Conservation (phyloP, 169 alveolate genomes). For the Plasmodium fragile region DNA sequence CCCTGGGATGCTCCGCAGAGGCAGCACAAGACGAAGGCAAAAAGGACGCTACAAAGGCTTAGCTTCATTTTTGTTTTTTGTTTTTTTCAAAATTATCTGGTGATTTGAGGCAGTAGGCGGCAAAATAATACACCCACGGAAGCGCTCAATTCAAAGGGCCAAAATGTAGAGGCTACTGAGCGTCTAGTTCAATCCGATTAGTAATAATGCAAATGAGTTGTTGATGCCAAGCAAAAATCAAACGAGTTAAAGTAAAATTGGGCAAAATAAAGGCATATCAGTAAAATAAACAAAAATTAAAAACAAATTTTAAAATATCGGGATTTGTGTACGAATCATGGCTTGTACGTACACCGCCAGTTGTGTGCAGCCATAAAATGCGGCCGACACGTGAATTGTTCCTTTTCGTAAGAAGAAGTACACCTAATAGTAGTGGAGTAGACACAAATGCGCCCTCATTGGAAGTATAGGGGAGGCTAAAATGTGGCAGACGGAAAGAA, state of each 20-base stretch:
- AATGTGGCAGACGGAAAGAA: background rate
- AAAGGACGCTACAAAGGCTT: slow-evolving; percentile 6
- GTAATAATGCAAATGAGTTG: background rate
- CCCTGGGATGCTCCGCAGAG: background rate
- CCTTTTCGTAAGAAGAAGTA: background rate
- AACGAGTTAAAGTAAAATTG: background rate
- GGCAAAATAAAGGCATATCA: background rate
- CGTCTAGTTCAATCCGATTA: background rate
- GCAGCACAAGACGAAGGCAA: background rate
- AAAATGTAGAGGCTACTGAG: background rate
- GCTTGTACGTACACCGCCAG: slow-evolving; percentile 18
- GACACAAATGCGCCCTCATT: background rate
- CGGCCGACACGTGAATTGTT: background rate
- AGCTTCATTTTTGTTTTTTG: slow-evolving; percentile 32
- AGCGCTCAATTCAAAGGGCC: background rate
- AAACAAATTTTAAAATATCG: background rate
- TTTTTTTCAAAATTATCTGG: slow-evolving; percentile 7
- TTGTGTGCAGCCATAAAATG: background rate
- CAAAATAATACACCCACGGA: background rate
- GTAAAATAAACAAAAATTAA: background rate
- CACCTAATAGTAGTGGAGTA: background rate
- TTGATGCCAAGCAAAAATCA: background rate
- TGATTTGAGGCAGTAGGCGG: background rate
- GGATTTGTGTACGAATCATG: background rate
- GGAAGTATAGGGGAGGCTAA: background rate